These are phyloP conservation scores for Candida dajiaensis DNA, from an alignment of 805 yeast genomes.

Conservation along the genomic window DNA sequence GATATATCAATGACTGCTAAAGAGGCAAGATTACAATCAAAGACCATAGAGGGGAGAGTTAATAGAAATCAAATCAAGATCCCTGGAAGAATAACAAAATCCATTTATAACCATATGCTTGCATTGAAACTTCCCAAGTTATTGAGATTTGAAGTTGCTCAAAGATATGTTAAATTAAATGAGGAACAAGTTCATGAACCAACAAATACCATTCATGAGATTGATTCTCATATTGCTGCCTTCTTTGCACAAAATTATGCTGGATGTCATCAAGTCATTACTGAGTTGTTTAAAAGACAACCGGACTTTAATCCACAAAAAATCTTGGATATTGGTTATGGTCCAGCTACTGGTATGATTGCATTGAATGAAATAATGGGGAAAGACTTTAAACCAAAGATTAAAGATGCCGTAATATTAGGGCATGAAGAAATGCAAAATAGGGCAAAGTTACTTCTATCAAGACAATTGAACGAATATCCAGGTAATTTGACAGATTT, in stretches of 20 bases:
- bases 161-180: constrained; percentile 43
- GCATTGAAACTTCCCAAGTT: constrained; percentile 55
- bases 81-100: constrained; percentile 50
- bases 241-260: constrained; percentile 80
- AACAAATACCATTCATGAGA: constrained; percentile 41
- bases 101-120: constrained; percentile 60
- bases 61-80: constrained; percentile 43
- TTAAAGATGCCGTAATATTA: constrained; percentile 65
- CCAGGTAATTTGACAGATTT: constrained; percentile 21
- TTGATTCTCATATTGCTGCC: constrained; percentile 77
- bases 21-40: constrained; percentile 44
- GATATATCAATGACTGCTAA: constrained; percentile 14
- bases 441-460: constrained; percentile 70
- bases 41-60: constrained; percentile 52
- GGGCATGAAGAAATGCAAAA: constrained; percentile 72
- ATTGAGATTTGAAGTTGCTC: constrained; percentile 57
- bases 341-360: constrained; percentile 89
- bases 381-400: constrained; percentile 48
- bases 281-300: constrained; percentile 55
- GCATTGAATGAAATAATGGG: constrained; percentile 84
- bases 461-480: constrained; percentile 57
- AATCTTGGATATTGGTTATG: constrained; percentile 77
- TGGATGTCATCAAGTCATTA: constrained; percentile 54
- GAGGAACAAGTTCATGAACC: constrained; percentile 50
- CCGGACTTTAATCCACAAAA: constrained; percentile 59